Percentiles rank a stretch among this genome's conserved stretches.
phyloP scores from a whole-genome alignment of 345 rosid genomes.

The Eutrema yunnanense region DNA sequence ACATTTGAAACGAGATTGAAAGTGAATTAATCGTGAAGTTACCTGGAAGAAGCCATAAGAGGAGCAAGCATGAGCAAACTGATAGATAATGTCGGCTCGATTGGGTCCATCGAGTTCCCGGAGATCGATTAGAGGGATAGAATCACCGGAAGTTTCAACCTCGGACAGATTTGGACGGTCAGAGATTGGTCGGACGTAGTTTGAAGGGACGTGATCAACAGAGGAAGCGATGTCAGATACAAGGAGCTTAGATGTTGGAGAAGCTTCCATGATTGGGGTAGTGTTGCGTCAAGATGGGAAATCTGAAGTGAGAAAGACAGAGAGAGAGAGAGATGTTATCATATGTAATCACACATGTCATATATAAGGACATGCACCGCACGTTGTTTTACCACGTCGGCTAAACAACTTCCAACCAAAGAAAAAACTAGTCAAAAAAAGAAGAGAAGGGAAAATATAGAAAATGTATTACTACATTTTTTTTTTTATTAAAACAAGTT shows the following conservation, averaged over 20 bases:
- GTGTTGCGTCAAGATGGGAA: not conserved
- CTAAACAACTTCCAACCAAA: not conserved
- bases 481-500: too few relatives aligned
- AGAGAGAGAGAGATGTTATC: not conserved
- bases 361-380: not conserved
- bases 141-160: conserved; percentile 19
- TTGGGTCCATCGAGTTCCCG: conserved; percentile 37
- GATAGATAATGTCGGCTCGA: conserved; percentile 28
- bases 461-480: too few relatives aligned
- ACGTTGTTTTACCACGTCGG: not conserved
- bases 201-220: conserved; percentile 37
- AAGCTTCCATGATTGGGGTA: not conserved
- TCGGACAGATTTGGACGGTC: conserved; percentile 59
- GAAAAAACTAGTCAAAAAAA: too few relatives aligned
- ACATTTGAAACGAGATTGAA: not conserved
- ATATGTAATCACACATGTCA: not conserved
- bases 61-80: conserved; percentile 51
- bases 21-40: not conserved
- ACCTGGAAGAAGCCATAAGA: conserved; percentile 62
- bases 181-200: conserved; percentile 46
- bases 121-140: conserved; percentile 66
- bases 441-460: too few relatives aligned
- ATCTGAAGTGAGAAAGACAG: not conserved
- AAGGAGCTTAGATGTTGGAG: conserved; percentile 26
- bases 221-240: conserved; percentile 44